Conservation (phyloP, 225 moss, liverwort and hornwort genomes). For the Straminergon stramineum region DNA sequence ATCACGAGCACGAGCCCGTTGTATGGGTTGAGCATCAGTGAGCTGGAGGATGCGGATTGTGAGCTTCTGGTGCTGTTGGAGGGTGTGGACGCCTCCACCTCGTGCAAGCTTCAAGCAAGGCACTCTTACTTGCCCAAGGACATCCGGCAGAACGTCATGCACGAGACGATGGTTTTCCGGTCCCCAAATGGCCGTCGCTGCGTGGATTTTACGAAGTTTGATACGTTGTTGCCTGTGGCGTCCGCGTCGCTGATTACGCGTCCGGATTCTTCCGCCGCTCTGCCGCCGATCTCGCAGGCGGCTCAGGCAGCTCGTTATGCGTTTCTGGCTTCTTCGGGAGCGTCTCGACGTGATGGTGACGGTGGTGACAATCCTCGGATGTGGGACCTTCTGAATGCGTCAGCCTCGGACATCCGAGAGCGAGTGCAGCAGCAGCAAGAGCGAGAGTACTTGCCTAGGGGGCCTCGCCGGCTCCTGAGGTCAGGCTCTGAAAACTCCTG, state of each 20-base stretch:
- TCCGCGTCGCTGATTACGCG: constrained; percentile 44
- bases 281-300: constrained; percentile 46
- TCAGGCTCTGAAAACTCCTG: constrained; percentile 12
- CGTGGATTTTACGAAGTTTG: constrained; percentile 78
- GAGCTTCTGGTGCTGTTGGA: constrained; percentile 88
- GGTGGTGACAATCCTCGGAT: background rate
- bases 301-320: constrained; percentile 37
- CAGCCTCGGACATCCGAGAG: constrained; percentile 6
- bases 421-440: background rate
- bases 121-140: constrained; percentile 77
- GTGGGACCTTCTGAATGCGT: constrained; percentile 22
- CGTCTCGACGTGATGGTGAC: background rate
- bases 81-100: constrained; percentile 91
- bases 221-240: constrained; percentile 57
- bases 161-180: constrained; percentile 69
- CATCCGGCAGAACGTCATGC: constrained; percentile 53
- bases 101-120: constrained; percentile 84
- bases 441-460: background rate
- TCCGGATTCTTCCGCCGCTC: constrained; percentile 31
- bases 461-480: constrained; percentile 6
- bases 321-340: constrained; percentile 20
- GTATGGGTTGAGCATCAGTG: constrained; percentile 50
- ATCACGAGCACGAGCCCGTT: constrained; percentile 74
- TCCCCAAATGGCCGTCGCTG: constrained; percentile 34
- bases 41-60: constrained; percentile 75